Percentiles rank a stretch among this genome's conserved stretches.
Conservation (phyloP, 2,329 filamentous ascomycete genomes). For the Venturia nashicola region DNA sequence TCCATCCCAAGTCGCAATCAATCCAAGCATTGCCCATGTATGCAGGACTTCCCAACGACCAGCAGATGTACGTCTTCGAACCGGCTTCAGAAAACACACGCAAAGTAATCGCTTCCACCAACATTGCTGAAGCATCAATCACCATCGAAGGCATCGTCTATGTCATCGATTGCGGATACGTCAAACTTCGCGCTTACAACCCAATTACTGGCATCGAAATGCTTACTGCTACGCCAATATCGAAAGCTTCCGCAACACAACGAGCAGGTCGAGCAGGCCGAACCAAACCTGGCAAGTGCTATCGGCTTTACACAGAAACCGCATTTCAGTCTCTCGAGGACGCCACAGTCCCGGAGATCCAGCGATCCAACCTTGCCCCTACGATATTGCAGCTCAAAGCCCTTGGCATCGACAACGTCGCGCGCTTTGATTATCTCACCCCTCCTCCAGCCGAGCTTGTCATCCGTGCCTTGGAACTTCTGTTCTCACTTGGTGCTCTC, state of each 20-base stretch:
- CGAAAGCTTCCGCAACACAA: slow-evolving; percentile 86
- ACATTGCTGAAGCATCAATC: slow-evolving; percentile 92
- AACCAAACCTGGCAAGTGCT: slow-evolving; percentile 86
- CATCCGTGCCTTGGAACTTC: slow-evolving; percentile 72
- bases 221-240: slow-evolving; percentile 68
- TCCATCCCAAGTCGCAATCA: slow-evolving; percentile 45
- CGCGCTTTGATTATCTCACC: slow-evolving; percentile 80
- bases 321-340: slow-evolving; percentile 54
- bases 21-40: slow-evolving; percentile 72
- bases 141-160: slow-evolving; percentile 88
- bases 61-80: slow-evolving; percentile 94
- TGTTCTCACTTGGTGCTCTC: slow-evolving; percentile 76
- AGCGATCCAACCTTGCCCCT: slow-evolving; percentile 80
- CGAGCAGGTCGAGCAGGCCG: slow-evolving; percentile 81
- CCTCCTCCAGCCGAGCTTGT: slow-evolving; percentile 76
- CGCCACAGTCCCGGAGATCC: slow-evolving; percentile 76
- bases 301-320: slow-evolving; percentile 76
- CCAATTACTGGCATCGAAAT: slow-evolving; percentile 78
- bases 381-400: slow-evolving; percentile 87
- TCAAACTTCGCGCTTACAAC: slow-evolving; percentile 79
- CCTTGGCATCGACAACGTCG: slow-evolving; percentile 86
- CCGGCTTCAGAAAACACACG: slow-evolving; percentile 67
- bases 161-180: slow-evolving; percentile 82
- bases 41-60: slow-evolving; percentile 75
- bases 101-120: slow-evolving; percentile 88